Evolutionary conservation across 768 basidiomycete species (phyloP).

Genomic region (Suillus discolor): DNA sequence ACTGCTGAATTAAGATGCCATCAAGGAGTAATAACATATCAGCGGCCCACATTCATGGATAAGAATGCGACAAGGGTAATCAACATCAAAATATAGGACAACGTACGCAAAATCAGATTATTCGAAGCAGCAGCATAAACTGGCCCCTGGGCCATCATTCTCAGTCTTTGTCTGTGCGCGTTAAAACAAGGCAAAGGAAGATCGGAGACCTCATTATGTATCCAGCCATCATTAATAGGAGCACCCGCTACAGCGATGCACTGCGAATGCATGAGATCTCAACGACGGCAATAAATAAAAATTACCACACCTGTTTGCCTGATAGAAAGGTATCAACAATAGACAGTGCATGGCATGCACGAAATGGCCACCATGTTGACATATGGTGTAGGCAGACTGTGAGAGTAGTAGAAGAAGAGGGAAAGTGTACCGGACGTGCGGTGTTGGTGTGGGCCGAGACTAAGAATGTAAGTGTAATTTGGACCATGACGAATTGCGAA

Average conservation of each 20-base stretch:
- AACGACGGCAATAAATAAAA: background rate
- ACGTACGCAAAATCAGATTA: background rate
- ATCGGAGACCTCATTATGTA: background rate
- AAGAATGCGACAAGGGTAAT: background rate
- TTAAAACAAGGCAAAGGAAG: background rate
- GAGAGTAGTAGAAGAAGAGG: background rate
- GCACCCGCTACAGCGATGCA: background rate
- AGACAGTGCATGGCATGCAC: too few species aligned
- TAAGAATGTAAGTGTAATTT: conserved; percentile 33
- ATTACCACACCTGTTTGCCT: background rate
- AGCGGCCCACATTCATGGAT: background rate
- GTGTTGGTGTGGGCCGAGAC: background rate
- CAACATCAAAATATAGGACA: background rate
- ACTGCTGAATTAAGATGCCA: background rate
- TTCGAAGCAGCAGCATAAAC: background rate
- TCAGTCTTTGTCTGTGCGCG: background rate
- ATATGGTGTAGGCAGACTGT: background rate
- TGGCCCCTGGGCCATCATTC: background rate
- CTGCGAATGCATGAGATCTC: background rate
- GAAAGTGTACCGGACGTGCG: background rate
- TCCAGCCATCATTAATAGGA: background rate
- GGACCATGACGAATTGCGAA: conserved; percentile 47
- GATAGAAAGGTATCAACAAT: background rate
- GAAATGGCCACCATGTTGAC: background rate
- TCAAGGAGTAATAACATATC: background rate